Evolutionary conservation across 208 protist species (phyloP), one percentile per base, ranked within the genome.

Genomic region (Crithidia acanthocephali): DNA sequence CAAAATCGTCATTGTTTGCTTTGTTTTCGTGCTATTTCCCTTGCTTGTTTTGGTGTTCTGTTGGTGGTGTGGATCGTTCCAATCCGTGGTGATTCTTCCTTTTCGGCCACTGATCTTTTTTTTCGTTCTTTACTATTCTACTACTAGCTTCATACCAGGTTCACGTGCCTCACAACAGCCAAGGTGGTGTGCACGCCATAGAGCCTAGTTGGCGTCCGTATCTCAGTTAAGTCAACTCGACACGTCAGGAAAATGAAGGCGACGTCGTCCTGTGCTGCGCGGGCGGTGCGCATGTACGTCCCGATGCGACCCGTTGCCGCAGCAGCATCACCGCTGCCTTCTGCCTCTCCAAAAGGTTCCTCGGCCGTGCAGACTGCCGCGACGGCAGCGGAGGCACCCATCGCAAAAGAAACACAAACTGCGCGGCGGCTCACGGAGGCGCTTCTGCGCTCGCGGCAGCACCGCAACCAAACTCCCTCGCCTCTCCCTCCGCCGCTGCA

Each of bases 251-350:
- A 10, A 4, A 62, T 71, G 65, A 62, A 62, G 52, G 8, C 20
- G 3, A 55, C 65, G 33, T 18, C 22, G 47, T 32, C 23, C 1
- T 61, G 47, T 15, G 72, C 72, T 1, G 57, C 20, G 4, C 72
- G 72, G 25, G 72, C 72, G 16, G 56, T 77, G 56, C 72, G 72
- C 61, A 77, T 72, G 72, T 77, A 77, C 66, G 50, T 48, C 2
- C 72, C 72, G n/a, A 65, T 69, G 55, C 70, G 32, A n/a, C 44
- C 44, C 13, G 61, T 23, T 15, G 37, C 63, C 32, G 22, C 27
- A 0, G 23, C 35, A 7, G 0, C 45, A 11, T 18, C 35, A 25
- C 11, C 55, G 10, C 22, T 23, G 5, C 16, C 20, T 27, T 18
- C 32, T 23, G 32, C 8, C 23, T n/a, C 10, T 23, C 2, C 55